Evolutionary conservation across 208 protist genomes (phyloP).

Genomic region (Leishmania tarentolae): DNA sequence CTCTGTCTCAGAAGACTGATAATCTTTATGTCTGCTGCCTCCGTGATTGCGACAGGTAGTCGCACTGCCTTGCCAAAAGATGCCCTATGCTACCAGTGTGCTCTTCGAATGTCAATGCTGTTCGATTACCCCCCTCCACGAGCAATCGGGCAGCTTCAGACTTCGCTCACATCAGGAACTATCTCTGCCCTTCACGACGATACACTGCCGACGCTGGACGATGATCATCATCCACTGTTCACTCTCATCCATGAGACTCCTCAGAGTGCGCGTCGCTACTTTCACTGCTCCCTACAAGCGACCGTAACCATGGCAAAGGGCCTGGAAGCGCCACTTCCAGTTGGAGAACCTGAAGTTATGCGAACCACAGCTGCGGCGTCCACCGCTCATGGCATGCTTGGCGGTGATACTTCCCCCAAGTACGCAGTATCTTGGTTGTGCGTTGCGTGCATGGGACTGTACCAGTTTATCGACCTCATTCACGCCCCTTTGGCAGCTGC

Average conservation of each 20-base stretch:
- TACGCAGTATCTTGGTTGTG: slow-evolving; percentile 59
- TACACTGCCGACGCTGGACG: slow-evolving; percentile 46
- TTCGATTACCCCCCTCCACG: slow-evolving; percentile 54
- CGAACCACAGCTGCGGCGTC: not conserved
- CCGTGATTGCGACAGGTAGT: not conserved
- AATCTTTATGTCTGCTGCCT: slow-evolving; percentile 1
- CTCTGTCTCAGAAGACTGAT: not conserved
- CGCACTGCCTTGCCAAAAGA: slow-evolving; percentile 28
- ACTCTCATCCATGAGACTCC: slow-evolving; percentile 75
- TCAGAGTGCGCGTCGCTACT: slow-evolving; percentile 58
- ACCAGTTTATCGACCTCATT: slow-evolving; percentile 86
- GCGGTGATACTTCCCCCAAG: slow-evolving; percentile 27
- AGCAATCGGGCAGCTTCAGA: slow-evolving; percentile 25
- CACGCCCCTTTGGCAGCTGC: slow-evolving; percentile 71
- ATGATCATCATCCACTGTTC: slow-evolving; percentile 63
- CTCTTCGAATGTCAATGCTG: slow-evolving; percentile 87
- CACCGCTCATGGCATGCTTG: slow-evolving; percentile 39
- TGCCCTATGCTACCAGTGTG: slow-evolving; percentile 76
- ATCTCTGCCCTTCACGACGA: not conserved
- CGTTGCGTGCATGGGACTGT: slow-evolving; percentile 80
- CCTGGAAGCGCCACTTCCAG: not conserved
- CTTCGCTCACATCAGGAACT: not conserved
- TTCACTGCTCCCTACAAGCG: slow-evolving; percentile 18
- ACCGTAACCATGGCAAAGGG: not conserved
- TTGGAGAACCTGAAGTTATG: not conserved